Conservation (phyloP, 768 basidiomycete genomes). For the Naganishia kalamii region DNA sequence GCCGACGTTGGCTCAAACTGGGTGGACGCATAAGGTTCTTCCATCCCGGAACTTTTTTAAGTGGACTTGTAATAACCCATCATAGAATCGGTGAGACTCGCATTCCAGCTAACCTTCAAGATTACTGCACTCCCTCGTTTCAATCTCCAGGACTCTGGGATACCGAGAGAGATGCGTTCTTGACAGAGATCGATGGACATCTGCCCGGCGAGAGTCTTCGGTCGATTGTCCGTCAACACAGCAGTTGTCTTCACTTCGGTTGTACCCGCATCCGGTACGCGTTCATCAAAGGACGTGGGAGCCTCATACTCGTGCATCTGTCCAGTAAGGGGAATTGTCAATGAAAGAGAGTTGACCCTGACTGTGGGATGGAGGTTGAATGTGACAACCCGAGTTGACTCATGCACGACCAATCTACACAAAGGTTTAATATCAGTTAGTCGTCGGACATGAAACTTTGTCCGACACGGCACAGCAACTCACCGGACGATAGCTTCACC, state of each 20-base stretch:
- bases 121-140: constrained; percentile 55
- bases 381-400: too few relatives aligned
- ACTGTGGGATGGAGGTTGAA: too few relatives aligned
- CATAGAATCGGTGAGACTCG: constrained; percentile 64
- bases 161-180: constrained; percentile 62
- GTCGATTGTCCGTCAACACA: too few relatives aligned
- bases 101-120: constrained; percentile 62
- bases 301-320: too few relatives aligned
- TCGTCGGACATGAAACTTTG: too few relatives aligned
- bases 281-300: too few relatives aligned
- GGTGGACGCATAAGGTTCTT: constrained; percentile 57
- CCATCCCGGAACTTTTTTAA: constrained; percentile 50
- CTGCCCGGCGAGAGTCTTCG: background rate
- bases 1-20: constrained; percentile 93
- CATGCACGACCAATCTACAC: too few relatives aligned
- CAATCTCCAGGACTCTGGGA: constrained; percentile 47
- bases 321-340: too few relatives aligned
- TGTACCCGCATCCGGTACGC: too few relatives aligned
- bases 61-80: constrained; percentile 51
- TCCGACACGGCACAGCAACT: background rate
- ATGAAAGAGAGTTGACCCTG: too few relatives aligned
- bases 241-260: too few relatives aligned
- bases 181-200: constrained; percentile 54
- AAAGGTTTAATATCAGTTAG: too few relatives aligned
- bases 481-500: constrained; percentile 49